Conservation (phyloP, 768 basidiomycete species). For the Pisolithus sp. region DNA sequence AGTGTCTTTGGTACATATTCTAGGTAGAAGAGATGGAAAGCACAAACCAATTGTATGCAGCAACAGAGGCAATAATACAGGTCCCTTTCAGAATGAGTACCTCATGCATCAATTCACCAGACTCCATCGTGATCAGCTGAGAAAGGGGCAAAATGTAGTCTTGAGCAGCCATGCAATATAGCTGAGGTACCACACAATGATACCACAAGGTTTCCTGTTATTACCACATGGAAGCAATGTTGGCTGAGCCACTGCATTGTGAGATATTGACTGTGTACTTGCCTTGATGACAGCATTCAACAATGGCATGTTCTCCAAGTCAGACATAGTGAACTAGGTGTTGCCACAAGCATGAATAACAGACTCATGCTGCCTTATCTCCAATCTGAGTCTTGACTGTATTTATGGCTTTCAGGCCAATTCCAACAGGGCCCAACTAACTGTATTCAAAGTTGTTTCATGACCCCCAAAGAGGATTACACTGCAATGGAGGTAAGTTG, state of each 20-base stretch:
- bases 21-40: background rate
- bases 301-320: slow-evolving; percentile 48
- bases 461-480: slow-evolving; percentile 46
- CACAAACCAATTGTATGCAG: slow-evolving; percentile 47
- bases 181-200: too few species aligned
- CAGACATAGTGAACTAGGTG: slow-evolving; percentile 32
- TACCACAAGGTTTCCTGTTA: too few species aligned
- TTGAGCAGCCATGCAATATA: too few species aligned
- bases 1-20: background rate
- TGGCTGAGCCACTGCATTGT: too few species aligned
- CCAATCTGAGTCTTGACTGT: slow-evolving; percentile 56
- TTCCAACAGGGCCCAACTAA: slow-evolving; percentile 59
- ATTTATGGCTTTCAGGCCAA: slow-evolving; percentile 51
- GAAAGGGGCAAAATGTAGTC: slow-evolving; percentile 58
- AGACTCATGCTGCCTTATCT: slow-evolving; percentile 31
- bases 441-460: slow-evolving; percentile 54
- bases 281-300: slow-evolving; percentile 43
- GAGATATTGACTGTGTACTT: background rate
- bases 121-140: slow-evolving; percentile 39
- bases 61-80: slow-evolving; percentile 46
- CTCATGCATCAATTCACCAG: slow-evolving; percentile 38
- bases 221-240: too few species aligned
- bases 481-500: slow-evolving; percentile 12
- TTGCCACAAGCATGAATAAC: slow-evolving; percentile 31
- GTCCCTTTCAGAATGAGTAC: slow-evolving; percentile 46